phyloP scores from a whole-genome alignment of 345 rosid genomes.

The Rhodamnia argentea region DNA sequence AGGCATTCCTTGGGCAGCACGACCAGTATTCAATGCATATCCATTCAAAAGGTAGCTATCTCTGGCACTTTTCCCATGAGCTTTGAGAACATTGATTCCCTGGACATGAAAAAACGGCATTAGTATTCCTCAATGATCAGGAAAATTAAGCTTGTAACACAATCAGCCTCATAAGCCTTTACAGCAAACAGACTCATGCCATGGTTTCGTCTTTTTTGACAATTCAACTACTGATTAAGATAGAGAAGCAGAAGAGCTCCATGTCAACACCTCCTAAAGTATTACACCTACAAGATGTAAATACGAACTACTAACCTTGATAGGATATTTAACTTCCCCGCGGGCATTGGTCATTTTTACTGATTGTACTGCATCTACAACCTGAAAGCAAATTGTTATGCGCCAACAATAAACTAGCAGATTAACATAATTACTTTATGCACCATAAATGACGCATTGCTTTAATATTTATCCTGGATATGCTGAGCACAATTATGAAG shows the following conservation, averaged over 20 bases:
- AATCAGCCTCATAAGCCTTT: not conserved
- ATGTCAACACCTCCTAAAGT: not conserved
- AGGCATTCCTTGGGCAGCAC: conserved; percentile 99
- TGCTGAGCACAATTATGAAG: not conserved
- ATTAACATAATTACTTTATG: not conserved
- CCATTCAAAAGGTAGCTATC: conserved; percentile 92
- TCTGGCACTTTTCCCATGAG: conserved; percentile 92
- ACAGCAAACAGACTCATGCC: not conserved
- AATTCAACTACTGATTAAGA: not conserved
- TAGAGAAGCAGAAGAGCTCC: not conserved
- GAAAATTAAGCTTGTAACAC: not conserved
- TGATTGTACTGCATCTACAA: conserved; percentile 75
- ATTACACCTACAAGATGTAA: not conserved
- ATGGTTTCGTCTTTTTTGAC: not conserved
- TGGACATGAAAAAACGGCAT: conserved; percentile 7
- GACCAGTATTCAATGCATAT: conserved; percentile 86
- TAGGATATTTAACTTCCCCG: conserved; percentile 86
- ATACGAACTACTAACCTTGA: conserved; percentile 46
- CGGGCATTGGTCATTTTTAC: conserved; percentile 87
- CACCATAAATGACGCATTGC: not conserved
- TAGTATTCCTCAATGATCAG: not conserved
- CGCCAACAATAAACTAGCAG: not conserved
- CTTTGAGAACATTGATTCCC: conserved; percentile 89
- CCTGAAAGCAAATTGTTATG: conserved; percentile 22
- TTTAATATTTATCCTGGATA: not conserved